phyloP scores from a whole-genome alignment of 371 early-diverging fungal genomes.

The Funneliformis caledonium region DNA sequence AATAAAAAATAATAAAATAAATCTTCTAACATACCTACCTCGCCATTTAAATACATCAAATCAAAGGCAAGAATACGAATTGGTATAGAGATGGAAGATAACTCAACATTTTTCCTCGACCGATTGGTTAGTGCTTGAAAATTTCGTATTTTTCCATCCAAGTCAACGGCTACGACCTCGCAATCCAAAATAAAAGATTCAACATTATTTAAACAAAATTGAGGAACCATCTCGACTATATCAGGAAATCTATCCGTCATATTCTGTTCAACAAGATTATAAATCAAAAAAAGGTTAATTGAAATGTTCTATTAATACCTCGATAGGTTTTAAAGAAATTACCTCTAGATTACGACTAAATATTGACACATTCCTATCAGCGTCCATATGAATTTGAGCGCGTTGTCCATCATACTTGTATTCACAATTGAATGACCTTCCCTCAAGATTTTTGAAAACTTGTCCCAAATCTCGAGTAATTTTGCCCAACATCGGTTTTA shows the following conservation, averaged over 20 bases:
- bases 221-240: slow-evolving; percentile 74
- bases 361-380: neutral
- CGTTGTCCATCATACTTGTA: slow-evolving; percentile 99
- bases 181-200: slow-evolving; percentile 97
- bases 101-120: slow-evolving; percentile 93
- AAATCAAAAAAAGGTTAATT: neutral
- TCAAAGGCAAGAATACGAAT: slow-evolving; percentile 99
- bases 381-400: slow-evolving; percentile 77
- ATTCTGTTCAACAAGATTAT: slow-evolving; percentile 69
- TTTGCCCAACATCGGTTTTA: slow-evolving; percentile 99
- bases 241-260: slow-evolving; percentile 96
- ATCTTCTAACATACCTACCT: slow-evolving; percentile 50
- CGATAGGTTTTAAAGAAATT: neutral
- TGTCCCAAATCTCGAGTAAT: slow-evolving; percentile 95
- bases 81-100: slow-evolving; percentile 88
- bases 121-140: slow-evolving; percentile 99
- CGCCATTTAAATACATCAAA: slow-evolving; percentile 93
- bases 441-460: slow-evolving; percentile 93
- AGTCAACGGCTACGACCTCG: slow-evolving; percentile 99
- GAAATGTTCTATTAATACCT: neutral
- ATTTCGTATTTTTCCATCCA: slow-evolving; percentile 87
- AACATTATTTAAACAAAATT: slow-evolving; percentile 57
- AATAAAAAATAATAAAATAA: neutral
- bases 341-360: slow-evolving; percentile 30
- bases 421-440: slow-evolving; percentile 93